Conservation (phyloP, 257 asterid genomes). For the Mentha longifolia region DNA sequence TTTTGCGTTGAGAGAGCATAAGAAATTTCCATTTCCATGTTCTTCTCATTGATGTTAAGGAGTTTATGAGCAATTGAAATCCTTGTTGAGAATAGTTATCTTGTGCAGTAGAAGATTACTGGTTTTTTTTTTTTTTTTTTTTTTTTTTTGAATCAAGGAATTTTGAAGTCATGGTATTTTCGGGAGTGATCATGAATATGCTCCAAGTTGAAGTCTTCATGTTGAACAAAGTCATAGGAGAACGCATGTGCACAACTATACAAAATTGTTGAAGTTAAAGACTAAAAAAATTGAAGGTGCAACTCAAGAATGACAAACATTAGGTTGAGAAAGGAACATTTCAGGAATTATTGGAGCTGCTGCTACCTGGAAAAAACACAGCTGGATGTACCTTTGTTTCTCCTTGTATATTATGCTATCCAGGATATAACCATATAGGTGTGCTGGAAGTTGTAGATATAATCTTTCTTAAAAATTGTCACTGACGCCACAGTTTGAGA, state of each 20-base stretch:
- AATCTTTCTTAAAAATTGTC: background rate
- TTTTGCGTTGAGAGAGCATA: background rate
- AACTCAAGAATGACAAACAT: background rate
- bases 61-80: background rate
- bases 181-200: background rate
- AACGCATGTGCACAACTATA: background rate
- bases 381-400: background rate
- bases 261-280: background rate
- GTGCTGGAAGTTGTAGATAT: background rate
- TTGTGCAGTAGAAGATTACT: background rate
- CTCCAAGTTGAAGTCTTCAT: background rate
- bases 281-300: background rate
- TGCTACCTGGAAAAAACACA: background rate
- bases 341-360: background rate
- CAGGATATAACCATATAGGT: background rate
- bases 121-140: too few relatives aligned
- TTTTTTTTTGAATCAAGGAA: too few relatives aligned
- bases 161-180: background rate
- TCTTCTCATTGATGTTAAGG: background rate
- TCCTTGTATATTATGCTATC: background rate
- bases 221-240: background rate
- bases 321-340: background rate
- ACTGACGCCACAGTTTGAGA: background rate
- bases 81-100: background rate
- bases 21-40: background rate